A percentile compares a stretch with the other conserved stretches of the same genome.
These are phyloP conservation scores for Artemisia tridentata DNA, from an alignment of 129 eudicot species.

Conservation along the genomic window DNA sequence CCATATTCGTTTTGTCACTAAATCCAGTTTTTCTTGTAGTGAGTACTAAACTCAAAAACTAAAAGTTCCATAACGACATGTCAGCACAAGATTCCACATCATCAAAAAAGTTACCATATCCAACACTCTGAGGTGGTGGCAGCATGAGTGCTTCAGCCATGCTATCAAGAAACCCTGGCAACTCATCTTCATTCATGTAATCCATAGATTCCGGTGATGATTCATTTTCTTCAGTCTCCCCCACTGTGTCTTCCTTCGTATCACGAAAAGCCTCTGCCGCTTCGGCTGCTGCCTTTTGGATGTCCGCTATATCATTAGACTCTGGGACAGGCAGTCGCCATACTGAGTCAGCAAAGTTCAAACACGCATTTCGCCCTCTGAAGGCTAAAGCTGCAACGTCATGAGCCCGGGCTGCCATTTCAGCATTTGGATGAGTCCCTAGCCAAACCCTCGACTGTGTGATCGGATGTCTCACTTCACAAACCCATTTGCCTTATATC, in stretches of 20 bases:
- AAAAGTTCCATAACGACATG: constrained; percentile 44
- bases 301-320: constrained; percentile 43
- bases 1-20: too few species aligned
- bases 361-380: constrained; percentile 53
- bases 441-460: constrained; percentile 40
- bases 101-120: constrained; percentile 19
- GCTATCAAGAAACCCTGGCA: constrained; percentile 41
- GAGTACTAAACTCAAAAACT: not conserved
- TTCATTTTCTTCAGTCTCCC: not conserved
- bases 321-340: constrained; percentile 69
- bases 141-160: constrained; percentile 76
- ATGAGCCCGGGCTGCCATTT: constrained; percentile 53
- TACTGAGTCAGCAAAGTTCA: constrained; percentile 69
- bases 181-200: constrained; percentile 50
- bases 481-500: constrained; percentile 43
- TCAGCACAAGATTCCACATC: constrained; percentile 40
- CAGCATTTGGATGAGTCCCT: constrained; percentile 37
- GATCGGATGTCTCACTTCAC: constrained; percentile 40
- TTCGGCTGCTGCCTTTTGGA: constrained; percentile 60
- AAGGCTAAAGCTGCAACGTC: constrained; percentile 44
- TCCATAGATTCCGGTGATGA: constrained; percentile 22
- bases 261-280: constrained; percentile 65
- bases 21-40: too few species aligned
- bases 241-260: not conserved
- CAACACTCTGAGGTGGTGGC: constrained; percentile 46